Evolutionary conservation across 257 asterid species (phyloP), one percentile per base, ranked within the genome.

Genomic region (Ilex aquifolium): DNA sequence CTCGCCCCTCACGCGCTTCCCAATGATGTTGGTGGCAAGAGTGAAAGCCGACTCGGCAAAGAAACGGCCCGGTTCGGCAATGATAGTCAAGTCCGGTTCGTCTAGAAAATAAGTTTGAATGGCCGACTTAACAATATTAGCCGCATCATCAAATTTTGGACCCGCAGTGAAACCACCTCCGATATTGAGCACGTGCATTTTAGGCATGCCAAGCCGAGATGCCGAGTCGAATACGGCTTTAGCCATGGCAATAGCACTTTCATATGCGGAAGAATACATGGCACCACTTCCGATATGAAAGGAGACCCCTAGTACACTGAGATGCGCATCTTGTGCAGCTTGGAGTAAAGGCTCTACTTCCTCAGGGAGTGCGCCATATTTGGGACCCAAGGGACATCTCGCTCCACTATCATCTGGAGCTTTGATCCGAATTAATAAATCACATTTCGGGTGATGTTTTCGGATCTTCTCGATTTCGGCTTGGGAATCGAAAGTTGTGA

Each of bases 111-210:
- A 44, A 3, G 42, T 12, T 5, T 15, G 16, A 5, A 67, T 7
- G 2, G 72, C 66, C n/a, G 42, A 31, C n/a, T 30, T 60, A 0
- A 67, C 61, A 2, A 57, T 61, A 10, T 16, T 2, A 2, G 56
- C 56, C 7, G 66, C 72, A 56, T 49, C 2, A 15, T 57, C 39
- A 48, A 67, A 66, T 27, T 46, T 65, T 15, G 39, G 32, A 13
- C 66, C 66, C 12, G 72, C 49, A 6, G 66, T 60, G 30, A 67
- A 67, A 0, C 72, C 72, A 53, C 72, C 72, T 32, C 72, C 72
- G 50, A 66, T 36, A 48, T 66, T 65, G 31, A 66, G n/a, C 2
- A 66, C 30, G 5, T 31, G 44, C 72, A 67, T 52, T 52, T 53
- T 52, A 3, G 61, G 42, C 72, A 67, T 48, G 13, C 66, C 65